Evolutionary conservation across 2,329 filamentous ascomycete species (phyloP), one percentile per base, ranked within the genome.

Genomic region (Aspergillus felis): DNA sequence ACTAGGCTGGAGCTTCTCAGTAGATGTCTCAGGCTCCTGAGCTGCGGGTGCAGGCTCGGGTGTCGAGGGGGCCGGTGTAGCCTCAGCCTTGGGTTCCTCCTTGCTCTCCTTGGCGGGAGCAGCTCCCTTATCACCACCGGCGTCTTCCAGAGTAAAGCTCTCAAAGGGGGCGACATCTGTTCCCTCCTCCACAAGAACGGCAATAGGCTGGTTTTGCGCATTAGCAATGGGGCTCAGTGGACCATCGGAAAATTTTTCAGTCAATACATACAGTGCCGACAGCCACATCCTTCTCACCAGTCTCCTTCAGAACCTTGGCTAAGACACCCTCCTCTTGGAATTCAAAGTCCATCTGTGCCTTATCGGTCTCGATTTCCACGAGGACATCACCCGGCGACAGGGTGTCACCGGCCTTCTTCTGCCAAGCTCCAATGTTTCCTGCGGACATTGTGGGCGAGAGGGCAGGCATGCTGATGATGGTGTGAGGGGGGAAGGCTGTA

Each of bases 301-400:
- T 88, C 49, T 96, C 90, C 81, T 92, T 94, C 72, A 99, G 82
- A 63, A 97, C 84, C 84, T 96, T 96, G 71, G 94, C 93, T 66
- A 99, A 84, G 60, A 96, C 85, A 82, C 93, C 94, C 75, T 97
- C 94, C 72, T 99, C 94, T 79, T 99, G 94, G 80, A 96, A 97
- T 79, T 99, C 94, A 76, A 99, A 97, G 82, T 99, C 94, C 94
- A 99, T 99, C 82, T 97, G 94, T 64, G 94, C 94, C 85, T 99
- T 99, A 80, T 99, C 94, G 69, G 94, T 99, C 85, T 99, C 94
- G 71, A 97, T 96, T 83, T 96, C 92, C 67, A 96, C 92, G 67
- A 99, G 81, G 50, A 99, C 94, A 75, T 99, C 94, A 75, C 94
- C 94, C 53, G 95, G 92, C 57, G 85, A 81, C 76, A 99, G 87